Evolutionary conservation across 1,284 basidiomycete species (phyloP), one percentile per base, ranked within the genome.

Genomic region (Boletus smithii): DNA sequence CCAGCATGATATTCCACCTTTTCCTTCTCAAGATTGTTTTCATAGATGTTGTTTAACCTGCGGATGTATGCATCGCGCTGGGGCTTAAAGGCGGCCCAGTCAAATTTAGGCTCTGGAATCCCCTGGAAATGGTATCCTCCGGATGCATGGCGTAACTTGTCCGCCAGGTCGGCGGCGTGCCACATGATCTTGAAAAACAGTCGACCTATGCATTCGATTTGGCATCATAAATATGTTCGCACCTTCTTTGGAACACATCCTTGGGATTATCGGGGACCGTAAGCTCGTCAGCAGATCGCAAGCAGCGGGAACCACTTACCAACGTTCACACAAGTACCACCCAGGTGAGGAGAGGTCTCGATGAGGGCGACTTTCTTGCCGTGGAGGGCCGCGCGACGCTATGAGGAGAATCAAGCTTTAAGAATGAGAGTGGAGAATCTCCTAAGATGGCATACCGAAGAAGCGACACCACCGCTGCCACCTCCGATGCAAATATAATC

Each of bases 261-360:
- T 88, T 53, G 8, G 44, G 8, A 30, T 50, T 39, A 54, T 48
- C 30, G 33, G 27, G 16, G 36, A 49, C 33, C 6, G n/a, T 48
- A 30, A 55, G 48, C 30, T 39, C 23, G 23, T 31, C 22, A n/a
- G 24, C 11, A 22, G 14, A 26, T 24, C 4, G 26, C 30, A 35
- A 42, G 27, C 32, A 29, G 10, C 11, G 4, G 8, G 32, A 26
- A 31, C 26, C 23, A 77, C 87, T 56, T 57, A 85, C 91, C 92
- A 50, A 95, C 88, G 62, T 90, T 98, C 53, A 99, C 95, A 65
- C 97, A 99, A 30, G 97, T 99, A 36, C 97, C 97, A 32, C 97
- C 97, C 5, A 95, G 79, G 32, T 78, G 69, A 17, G 81, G 80
- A 8, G 82, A 80, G 41, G 76, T 77, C 68, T 99, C 95, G 27